Evolutionary conservation across 2,329 filamentous ascomycete genomes (phyloP).

Genomic region (Ophiostoma piceae): DNA sequence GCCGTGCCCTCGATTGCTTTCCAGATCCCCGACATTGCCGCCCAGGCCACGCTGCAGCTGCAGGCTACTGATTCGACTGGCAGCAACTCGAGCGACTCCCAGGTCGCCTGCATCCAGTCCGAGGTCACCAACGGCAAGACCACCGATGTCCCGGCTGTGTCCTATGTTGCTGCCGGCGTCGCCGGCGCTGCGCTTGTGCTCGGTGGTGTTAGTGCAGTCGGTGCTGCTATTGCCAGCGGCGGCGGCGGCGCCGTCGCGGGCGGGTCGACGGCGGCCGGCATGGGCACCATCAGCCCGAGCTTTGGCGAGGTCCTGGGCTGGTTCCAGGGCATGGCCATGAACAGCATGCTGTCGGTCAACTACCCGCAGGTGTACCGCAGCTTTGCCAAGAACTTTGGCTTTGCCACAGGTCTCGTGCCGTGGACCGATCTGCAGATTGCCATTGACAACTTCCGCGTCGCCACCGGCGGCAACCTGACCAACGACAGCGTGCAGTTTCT

Average conservation of each 20-base stretch:
- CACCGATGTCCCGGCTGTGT: slow-evolving; percentile 65
- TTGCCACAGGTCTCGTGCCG: slow-evolving; percentile 77
- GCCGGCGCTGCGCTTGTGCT: slow-evolving; percentile 76
- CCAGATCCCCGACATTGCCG: slow-evolving; percentile 82
- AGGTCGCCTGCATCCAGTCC: slow-evolving; percentile 77
- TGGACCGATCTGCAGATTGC: slow-evolving; percentile 74
- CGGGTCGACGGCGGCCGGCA: slow-evolving; percentile 44
- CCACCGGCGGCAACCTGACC: slow-evolving; percentile 82
- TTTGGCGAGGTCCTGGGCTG: slow-evolving; percentile 81
- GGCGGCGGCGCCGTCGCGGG: slow-evolving; percentile 48
- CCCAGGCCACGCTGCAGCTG: slow-evolving; percentile 73
- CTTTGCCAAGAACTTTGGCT: slow-evolving; percentile 89
- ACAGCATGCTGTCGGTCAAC: slow-evolving; percentile 89
- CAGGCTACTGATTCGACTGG: slow-evolving; percentile 45
- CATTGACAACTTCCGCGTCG: slow-evolving; percentile 76
- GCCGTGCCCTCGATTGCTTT: slow-evolving; percentile 87
- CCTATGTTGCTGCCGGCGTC: slow-evolving; percentile 77
- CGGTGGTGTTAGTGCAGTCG: slow-evolving; percentile 63
- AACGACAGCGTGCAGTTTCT: slow-evolving; percentile 70
- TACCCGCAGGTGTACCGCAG: slow-evolving; percentile 83
- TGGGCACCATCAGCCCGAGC: slow-evolving; percentile 67
- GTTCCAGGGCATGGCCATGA: slow-evolving; percentile 92
- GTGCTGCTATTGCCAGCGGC: slow-evolving; percentile 38
- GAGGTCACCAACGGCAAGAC: slow-evolving; percentile 84
- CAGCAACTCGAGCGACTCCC: slow-evolving; percentile 27